Percentiles rank a stretch among this genome's conserved stretches.
phyloP scores from a whole-genome alignment of 2,329 filamentous ascomycete genomes.

The Aureobasidium sp. region DNA sequence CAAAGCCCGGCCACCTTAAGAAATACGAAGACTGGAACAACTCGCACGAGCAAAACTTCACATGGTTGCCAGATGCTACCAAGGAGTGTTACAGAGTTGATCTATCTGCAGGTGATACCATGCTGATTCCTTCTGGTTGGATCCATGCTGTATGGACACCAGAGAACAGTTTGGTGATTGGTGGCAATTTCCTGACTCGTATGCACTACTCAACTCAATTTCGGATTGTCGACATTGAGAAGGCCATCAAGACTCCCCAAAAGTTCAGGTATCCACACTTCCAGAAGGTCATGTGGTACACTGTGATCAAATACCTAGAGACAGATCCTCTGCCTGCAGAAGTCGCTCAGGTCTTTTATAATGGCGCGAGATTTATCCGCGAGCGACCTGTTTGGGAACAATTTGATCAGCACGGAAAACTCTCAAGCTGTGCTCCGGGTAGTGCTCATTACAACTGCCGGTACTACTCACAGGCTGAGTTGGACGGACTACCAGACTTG shows the following conservation, averaged over 20 bases:
- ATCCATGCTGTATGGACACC: constrained; percentile 66
- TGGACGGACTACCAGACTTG: constrained; percentile 52
- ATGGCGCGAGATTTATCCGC: constrained; percentile 48
- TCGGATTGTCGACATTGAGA: constrained; percentile 57
- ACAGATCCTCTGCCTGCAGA: constrained; percentile 53
- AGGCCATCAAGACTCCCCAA: constrained; percentile 55
- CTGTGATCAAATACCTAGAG: constrained; percentile 54
- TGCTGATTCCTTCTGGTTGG: constrained; percentile 64
- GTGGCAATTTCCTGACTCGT: constrained; percentile 60
- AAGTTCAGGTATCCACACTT: constrained; percentile 62
- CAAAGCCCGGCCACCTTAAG: constrained; percentile 58
- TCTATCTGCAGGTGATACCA: constrained; percentile 57
- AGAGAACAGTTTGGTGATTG: constrained; percentile 60
- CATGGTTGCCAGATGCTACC: constrained; percentile 55
- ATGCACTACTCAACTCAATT: constrained; percentile 61
- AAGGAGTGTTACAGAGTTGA: constrained; percentile 61
- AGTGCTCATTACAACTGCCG: constrained; percentile 49
- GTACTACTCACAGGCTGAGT: constrained; percentile 55
- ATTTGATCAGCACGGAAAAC: constrained; percentile 44
- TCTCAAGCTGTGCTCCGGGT: constrained; percentile 38
- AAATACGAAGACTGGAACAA: constrained; percentile 66
- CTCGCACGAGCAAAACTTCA: constrained; percentile 56
- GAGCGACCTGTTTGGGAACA: constrained; percentile 50
- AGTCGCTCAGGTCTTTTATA: constrained; percentile 47
- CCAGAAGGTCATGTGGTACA: constrained; percentile 62